Base-by-base conservation (phyloP, 768 basidiomycete species). In the Rhizopogon roseolus region DNA sequence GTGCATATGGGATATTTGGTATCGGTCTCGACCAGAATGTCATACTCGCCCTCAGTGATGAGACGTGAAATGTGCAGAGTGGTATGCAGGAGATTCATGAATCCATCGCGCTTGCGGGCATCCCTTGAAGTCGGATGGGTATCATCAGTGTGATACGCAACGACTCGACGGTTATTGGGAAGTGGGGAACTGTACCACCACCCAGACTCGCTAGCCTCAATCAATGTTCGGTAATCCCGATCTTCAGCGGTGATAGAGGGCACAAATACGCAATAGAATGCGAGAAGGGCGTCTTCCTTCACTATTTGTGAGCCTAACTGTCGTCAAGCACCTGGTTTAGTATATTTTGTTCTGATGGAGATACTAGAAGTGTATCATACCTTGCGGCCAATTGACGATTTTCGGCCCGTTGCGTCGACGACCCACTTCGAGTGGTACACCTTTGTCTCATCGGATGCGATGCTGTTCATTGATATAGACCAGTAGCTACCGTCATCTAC, bases 161-260 rank as follows among this genome's bases (percentile, higher is more conserved):
- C 67, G 9, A 71, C 46, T 3, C 72, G 66, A 14, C 57, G 64
- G 28, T 57, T 57, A 42, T 61, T 40, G 2, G 67, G 60, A 19
- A 72, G 60, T 28, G 60, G 63, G 34, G 71, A 65, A 38, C 65
- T 66, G 54, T 73, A 73, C 61, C 64, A 71, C 70, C 72, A 72
- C 27, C 72, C 70, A 1, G 63, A 59, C 13, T 56, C 41, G 11
- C 67, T 58, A 13, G 72, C 70, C 54, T 73, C 72, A 29, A 72
- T 71, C 3, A 72, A 56, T 11, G 71, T 71, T n/a, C 68, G 69
- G 22, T 54, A 54, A 59, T 72, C 68, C 10, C 14, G 34, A 52
- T 69, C 71, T 9, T 59, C 57, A 42, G 57, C 57, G 7, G 41
- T 55, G 10, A 52, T 52, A 4, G 62, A 41, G 11, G 58, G 53